Base-by-base conservation (phyloP, 2,329 filamentous ascomycete genomes). In the Fusarium piperis region DNA sequence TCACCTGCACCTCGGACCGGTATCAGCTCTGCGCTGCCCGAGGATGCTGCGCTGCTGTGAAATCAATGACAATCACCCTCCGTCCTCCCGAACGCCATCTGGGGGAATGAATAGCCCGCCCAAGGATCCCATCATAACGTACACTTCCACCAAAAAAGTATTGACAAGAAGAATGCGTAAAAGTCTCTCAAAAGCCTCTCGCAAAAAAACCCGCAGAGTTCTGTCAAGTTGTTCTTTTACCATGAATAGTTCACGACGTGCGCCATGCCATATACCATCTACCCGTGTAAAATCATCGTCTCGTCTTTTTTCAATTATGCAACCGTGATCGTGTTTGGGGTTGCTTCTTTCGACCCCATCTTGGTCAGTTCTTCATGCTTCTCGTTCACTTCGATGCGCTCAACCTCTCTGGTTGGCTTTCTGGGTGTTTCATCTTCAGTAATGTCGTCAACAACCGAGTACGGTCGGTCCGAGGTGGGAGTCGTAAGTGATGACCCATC, bases 401-500 rank as follows among this genome's bases (percentile, higher is more conserved):
- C 73, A n/a, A 52, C 74, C 33, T 78, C 76, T 57, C 74, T 68
- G 26, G 61, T 62, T 55, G 65, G 57, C 67, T 78, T 80, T 44
- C 73, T 78, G 11, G 79, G 78, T 1, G 79, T 81, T 11, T 79
- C 78, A 28, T 80, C 79, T 48, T 78, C 72, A 26, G 69, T 71
- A 20, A 73, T 68, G 18, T 81, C 79, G 36, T 80, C 80, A 16
- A 75, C 68, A 12, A 79, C 71, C 3, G 81, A 82, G 38, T 73
- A 78, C 11, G 77, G 77, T 32, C 79, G 78, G 39, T 83, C 81
- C 23, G 81, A 83, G 3, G 80, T 83, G 3, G 81, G 80, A 2
- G 81, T 83, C 32, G 81, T 82, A 16, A 82, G 70, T 10, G 79
- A 80, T 11, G 81, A 81, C 28, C 79, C 78, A 38, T 82, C 80